phyloP scores from a whole-genome alignment of 768 basidiomycete genomes.

The Favolaschia claudopus region DNA sequence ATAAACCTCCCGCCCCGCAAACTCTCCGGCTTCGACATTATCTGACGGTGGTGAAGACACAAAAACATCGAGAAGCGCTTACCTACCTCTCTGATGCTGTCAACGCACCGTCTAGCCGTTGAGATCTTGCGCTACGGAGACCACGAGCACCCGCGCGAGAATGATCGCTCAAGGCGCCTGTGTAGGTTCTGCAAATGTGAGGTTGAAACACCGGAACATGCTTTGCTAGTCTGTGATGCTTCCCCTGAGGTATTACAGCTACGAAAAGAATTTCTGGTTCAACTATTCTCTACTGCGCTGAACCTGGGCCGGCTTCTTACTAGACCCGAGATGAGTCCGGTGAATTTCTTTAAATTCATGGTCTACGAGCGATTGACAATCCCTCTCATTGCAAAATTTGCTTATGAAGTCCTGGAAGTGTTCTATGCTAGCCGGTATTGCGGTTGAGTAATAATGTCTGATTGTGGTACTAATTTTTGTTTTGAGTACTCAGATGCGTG shows the following conservation, averaged over 20 bases:
- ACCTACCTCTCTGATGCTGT: constrained; percentile 2
- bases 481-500: too few relatives aligned
- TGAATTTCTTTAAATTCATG: too few relatives aligned
- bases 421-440: too few relatives aligned
- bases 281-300: not conserved
- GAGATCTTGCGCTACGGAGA: constrained; percentile 12
- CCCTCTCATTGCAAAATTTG: too few relatives aligned
- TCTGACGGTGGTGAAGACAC: not conserved
- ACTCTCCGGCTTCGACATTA: constrained; percentile 9
- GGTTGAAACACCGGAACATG: constrained; percentile 16
- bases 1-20: not conserved
- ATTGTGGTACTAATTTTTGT: too few relatives aligned
- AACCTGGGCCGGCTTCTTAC: not conserved
- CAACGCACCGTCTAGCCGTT: constrained; percentile 8
- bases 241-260: not conserved
- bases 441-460: too few relatives aligned
- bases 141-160: not conserved
- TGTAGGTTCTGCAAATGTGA: constrained; percentile 10
- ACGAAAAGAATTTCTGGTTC: not conserved
- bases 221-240: not conserved
- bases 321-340: too few relatives aligned
- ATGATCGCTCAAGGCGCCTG: not conserved
- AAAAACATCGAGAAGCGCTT: not conserved
- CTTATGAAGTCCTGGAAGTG: too few relatives aligned
- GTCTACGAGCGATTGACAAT: too few relatives aligned